Evolutionary conservation across 352 stramenopile genomes (phyloP), one percentile per base, ranked within the genome.

Genomic region (Globisporangium spinosum): DNA sequence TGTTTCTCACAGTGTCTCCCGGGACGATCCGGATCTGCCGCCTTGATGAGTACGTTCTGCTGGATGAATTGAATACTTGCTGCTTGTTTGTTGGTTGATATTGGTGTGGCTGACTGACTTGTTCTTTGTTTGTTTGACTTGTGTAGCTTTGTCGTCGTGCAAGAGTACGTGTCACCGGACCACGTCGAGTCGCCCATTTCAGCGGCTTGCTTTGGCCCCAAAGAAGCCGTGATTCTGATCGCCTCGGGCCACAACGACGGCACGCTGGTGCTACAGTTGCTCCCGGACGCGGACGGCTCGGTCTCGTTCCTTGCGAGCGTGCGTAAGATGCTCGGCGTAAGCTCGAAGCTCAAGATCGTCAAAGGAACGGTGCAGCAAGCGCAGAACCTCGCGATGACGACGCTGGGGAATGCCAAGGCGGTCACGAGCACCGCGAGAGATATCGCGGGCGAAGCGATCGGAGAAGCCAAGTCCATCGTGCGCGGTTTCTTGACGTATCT

Each of bases 341-440:
- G 78, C 55, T 87, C 87, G 12, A 92, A 90, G 64, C 76, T 95
- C 34, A 95, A 96, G 67, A 89, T 91, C 43, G 87, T 96, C 40
- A 94, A 94, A 59, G 89, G 86, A 17, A 95, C 89, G 0, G 87
- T 96, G 40, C 87, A 95, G 65, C 89, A 96, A 55, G 89, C 89
- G n/a, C 87, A 96, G 64, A 93, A 79, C 13, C 71, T 96, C 10
- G 89, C 87, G 10, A 83, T 91, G 75, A 92, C 84, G 2, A 95
- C 89, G 2, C 65, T 95, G 0, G 89, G 82, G 59, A 95, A 87
- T 38, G 89, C 89, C 15, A 93, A 93, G 54, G 89, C 86, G 2
- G 87, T 94, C 47, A 94, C 89, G 2, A 91, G 67, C 40, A 95
- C 89, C 20, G 89, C 89, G 15, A 77, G 87, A 25, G 87, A 96